These are phyloP conservation scores for Lepidium africanum DNA, from an alignment of 345 rosid species.

Conservation along the genomic window DNA sequence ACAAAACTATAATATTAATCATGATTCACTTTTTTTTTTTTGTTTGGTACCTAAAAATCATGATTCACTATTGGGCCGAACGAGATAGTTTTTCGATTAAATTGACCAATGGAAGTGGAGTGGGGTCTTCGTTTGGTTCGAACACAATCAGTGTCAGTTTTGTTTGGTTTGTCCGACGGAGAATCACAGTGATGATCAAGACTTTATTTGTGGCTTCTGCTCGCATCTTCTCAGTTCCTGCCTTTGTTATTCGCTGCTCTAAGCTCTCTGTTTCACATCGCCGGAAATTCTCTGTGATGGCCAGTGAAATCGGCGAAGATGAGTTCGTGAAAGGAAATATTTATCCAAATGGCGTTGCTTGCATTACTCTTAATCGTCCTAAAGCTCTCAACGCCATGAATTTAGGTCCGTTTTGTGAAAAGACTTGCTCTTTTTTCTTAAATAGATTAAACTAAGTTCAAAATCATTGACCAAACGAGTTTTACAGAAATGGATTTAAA, in stretches of 20 bases:
- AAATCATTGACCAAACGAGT: not conserved
- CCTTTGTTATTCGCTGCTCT: not conserved
- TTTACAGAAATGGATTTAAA: slow-evolving; percentile 70
- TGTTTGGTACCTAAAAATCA: too few species aligned
- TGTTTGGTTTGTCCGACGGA: slow-evolving; percentile 9
- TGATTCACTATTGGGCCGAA: not conserved
- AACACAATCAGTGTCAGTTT: not conserved
- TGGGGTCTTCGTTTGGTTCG: not conserved
- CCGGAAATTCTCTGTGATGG: slow-evolving; percentile 42
- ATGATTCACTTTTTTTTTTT: too few species aligned
- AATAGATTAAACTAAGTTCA: not conserved
- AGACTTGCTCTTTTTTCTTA: not conserved
- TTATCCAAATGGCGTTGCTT: slow-evolving; percentile 80
- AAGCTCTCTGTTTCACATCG: not conserved
- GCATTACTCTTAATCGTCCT: slow-evolving; percentile 88
- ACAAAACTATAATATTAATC: too few species aligned
- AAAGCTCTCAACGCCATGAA: slow-evolving; percentile 98
- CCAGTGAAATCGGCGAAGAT: slow-evolving; percentile 27
- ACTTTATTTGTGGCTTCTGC: slow-evolving; percentile 6
- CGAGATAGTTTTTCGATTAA: not conserved
- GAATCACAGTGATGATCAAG: slow-evolving; percentile 15
- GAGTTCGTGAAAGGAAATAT: slow-evolving; percentile 68
- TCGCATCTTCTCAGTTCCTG: slow-evolving; percentile 7
- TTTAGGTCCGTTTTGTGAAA: slow-evolving; percentile 35
- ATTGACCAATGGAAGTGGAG: not conserved